These are phyloP conservation scores for Astathelohania contejeani DNA, from an alignment of 371 early-diverging fungal genomes.

Conservation along the genomic window DNA sequence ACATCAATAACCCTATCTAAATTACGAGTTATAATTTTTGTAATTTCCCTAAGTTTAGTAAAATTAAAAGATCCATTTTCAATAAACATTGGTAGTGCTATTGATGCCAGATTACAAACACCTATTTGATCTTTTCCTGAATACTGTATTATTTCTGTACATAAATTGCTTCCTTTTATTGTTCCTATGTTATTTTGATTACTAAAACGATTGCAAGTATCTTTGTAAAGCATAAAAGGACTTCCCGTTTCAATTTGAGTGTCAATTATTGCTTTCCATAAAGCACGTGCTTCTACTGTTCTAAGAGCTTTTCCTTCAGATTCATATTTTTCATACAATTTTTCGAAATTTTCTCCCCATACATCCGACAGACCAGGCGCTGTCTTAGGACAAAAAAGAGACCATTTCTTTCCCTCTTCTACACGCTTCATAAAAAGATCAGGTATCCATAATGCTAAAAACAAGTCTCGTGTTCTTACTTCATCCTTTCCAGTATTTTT, in stretches of 20 bases:
- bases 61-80: slow-evolving; percentile 49
- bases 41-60: slow-evolving; percentile 46
- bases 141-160: slow-evolving; percentile 78
- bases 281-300: slow-evolving; percentile 79
- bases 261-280: slow-evolving; percentile 92
- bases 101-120: slow-evolving; percentile 91
- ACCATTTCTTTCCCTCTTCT: slow-evolving; percentile 77
- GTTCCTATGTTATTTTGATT: slow-evolving; percentile 89
- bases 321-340: slow-evolving; percentile 74
- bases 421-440: slow-evolving; percentile 97
- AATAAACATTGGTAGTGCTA: slow-evolving; percentile 85
- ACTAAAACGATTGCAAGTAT: slow-evolving; percentile 82
- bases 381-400: slow-evolving; percentile 85
- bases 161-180: slow-evolving; percentile 63
- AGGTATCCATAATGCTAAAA: slow-evolving; percentile 93
- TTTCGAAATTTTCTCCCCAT: slow-evolving; percentile 81
- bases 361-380: slow-evolving; percentile 72
- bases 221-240: slow-evolving; percentile 97
- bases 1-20: slow-evolving; percentile 88
- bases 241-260: slow-evolving; percentile 95
- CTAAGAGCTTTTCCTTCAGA: slow-evolving; percentile 63
- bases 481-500: slow-evolving; percentile 98
- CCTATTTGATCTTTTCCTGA: slow-evolving; percentile 84
- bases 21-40: slow-evolving; percentile 71
- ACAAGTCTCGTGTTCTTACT: slow-evolving; percentile 80